phyloP scores from a whole-genome alignment of 306 rosid species.

The Ziziphus jujuba region DNA sequence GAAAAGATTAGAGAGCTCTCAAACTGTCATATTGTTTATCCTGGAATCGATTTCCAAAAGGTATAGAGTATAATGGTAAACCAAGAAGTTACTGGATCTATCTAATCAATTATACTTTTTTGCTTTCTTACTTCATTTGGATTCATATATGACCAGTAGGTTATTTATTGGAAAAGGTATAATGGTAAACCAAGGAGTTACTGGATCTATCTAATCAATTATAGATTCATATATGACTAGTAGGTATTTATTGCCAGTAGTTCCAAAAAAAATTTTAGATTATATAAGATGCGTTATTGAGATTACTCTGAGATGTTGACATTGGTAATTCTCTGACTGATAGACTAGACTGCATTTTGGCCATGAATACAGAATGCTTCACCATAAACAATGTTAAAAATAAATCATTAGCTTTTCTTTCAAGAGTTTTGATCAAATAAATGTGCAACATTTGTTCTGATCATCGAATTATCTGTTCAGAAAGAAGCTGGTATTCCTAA shows the following conservation, averaged over 20 bases:
- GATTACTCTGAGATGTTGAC: not conserved
- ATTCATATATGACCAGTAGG: not conserved
- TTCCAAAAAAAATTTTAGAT: not conserved
- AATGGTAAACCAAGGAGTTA: conserved; percentile 3
- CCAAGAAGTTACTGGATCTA: not conserved
- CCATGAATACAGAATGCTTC: too few relatives aligned
- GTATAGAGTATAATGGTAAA: conserved; percentile 31
- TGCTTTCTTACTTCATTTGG: not conserved
- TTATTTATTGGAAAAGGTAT: too few relatives aligned
- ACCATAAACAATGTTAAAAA: too few relatives aligned
- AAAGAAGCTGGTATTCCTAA: conserved; percentile 88
- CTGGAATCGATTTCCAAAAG: conserved; percentile 85
- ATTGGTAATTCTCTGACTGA: too few relatives aligned
- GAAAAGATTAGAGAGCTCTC: conserved; percentile 96
- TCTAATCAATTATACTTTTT: not conserved
- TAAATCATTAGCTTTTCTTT: not conserved
- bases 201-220: not conserved
- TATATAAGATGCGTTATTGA: not conserved
- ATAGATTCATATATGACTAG: not conserved
- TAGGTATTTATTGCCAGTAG: not conserved
- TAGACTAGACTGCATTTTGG: too few relatives aligned
- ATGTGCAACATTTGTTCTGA: conserved; percentile 12
- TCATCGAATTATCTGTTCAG: conserved; percentile 42
- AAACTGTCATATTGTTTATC: conserved; percentile 86
- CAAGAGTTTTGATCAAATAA: not conserved